These are phyloP conservation scores for Rhizopus sp. DNA, from an alignment of 371 early-diverging fungal species.

Conservation along the genomic window DNA sequence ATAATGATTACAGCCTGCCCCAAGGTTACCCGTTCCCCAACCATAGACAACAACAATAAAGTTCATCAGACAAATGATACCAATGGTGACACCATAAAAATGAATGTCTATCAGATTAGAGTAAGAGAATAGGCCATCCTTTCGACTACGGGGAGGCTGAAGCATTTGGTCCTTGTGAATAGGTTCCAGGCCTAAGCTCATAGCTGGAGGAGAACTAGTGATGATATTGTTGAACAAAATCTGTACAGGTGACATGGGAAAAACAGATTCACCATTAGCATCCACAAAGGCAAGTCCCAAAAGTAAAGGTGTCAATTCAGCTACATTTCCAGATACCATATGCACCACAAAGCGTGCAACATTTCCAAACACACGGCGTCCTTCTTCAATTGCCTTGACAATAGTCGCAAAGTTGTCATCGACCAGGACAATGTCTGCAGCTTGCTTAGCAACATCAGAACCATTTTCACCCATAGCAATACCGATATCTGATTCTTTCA, in stretches of 20 bases:
- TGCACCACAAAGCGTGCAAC: conserved; percentile 92
- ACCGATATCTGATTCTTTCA: conserved; percentile 91
- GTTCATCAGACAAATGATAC: conserved; percentile 64
- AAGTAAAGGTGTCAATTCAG: conserved; percentile 69
- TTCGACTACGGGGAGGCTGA: conserved; percentile 73
- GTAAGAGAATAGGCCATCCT: conserved; percentile 67
- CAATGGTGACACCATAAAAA: conserved; percentile 74
- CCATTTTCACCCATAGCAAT: conserved; percentile 92
- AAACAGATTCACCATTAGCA: conserved; percentile 57
- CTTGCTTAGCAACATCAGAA: conserved; percentile 91
- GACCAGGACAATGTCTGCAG: conserved; percentile 87
- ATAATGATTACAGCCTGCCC: conserved; percentile 61
- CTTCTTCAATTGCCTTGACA: conserved; percentile 80
- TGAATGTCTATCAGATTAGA: conserved; percentile 72
- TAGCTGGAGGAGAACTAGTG: conserved; percentile 81
- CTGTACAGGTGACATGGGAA: conserved; percentile 78
- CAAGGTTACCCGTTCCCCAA: conserved; percentile 59
- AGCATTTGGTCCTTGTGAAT: conserved; percentile 79
- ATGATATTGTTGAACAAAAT: conserved; percentile 91
- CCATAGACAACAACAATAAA: conserved; percentile 70
- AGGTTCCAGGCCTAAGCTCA: conserved; percentile 85
- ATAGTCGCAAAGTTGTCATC: conserved; percentile 90
- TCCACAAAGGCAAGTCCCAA: conserved; percentile 74
- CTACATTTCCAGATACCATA: conserved; percentile 86
- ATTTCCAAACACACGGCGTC: conserved; percentile 88